phyloP scores from a whole-genome alignment of 2,329 filamentous ascomycete genomes.

The Colletotrichum sp. region DNA sequence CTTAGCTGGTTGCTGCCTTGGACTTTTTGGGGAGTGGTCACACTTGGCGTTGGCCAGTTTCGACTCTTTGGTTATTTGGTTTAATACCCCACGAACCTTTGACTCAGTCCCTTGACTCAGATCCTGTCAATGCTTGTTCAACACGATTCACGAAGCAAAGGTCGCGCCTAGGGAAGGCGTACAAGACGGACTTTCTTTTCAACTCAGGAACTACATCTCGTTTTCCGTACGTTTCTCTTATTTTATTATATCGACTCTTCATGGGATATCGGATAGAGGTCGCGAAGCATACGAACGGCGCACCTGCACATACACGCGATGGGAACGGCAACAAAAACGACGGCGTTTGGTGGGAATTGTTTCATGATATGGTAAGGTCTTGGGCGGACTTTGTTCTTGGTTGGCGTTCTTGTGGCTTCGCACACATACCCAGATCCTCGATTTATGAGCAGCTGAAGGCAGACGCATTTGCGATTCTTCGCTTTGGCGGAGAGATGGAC shows the following conservation, averaged over 20 bases:
- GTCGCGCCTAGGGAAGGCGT: neutral
- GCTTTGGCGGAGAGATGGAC: neutral
- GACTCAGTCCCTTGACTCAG: neutral
- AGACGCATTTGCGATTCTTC: constrained; percentile 13
- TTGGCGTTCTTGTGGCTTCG: constrained; percentile 13
- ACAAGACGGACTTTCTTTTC: neutral
- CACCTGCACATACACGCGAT: constrained; percentile 18
- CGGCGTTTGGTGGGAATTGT: constrained; percentile 1
- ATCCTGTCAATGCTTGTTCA: neutral
- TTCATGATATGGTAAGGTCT: neutral
- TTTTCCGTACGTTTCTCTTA: neutral
- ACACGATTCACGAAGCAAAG: neutral
- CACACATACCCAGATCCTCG: constrained; percentile 20
- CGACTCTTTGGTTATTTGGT: neutral
- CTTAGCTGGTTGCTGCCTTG: neutral
- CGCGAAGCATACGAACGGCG: constrained; percentile 23
- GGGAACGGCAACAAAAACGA: constrained; percentile 7
- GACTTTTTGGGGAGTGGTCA: neutral
- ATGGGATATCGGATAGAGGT: constrained; percentile 4
- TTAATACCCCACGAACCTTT: neutral
- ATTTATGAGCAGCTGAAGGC: constrained; percentile 10
- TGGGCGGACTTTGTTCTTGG: neutral
- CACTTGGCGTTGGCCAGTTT: neutral
- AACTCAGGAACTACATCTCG: too few species aligned
- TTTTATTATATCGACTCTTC: neutral